Base-by-base conservation (phyloP, 1,284 basidiomycete species). In the Cerioporus squamosus region DNA sequence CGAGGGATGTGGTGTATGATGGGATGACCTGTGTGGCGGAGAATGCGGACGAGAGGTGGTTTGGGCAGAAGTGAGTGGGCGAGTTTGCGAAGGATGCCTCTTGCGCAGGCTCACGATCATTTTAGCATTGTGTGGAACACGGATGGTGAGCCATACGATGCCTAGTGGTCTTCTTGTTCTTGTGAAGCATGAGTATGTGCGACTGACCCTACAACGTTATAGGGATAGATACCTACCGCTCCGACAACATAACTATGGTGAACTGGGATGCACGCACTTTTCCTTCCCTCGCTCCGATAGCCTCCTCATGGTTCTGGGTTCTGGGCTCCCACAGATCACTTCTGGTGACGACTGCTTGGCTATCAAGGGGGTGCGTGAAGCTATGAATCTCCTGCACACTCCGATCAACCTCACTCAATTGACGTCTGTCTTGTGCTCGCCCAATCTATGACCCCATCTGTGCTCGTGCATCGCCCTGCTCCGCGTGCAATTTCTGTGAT, bases 311-410 rank as follows among this genome's bases (percentile, higher is more conserved):
- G 14, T 36, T 15, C n/a, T n/a, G n/a, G 14, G 14, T 10, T 10
- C 33, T 10, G 33, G 20, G 43, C 26, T 36, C 14, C 15, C 40
- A n/a, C 51, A 75, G 74, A 70, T 86, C 26, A 86, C 83, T 22
- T 81, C 79, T 53, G 85, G 87, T 12, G 87, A 88, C 66, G 86
- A 88, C 68, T 87, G 85, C 63, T 70, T 88, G n/a, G 85, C 85
- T 5, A 81, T 87, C 72, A 88, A 87, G 72, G 83, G 84, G 9
- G 83, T 85, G 65, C 47, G 80, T 71, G 33, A 36, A 14, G 8
- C 23, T 44, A 22, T 17, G 51, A 18, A 38, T 38, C 49, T 20
- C n/a, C 12, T 29, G 26, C 26, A 29, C 26, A 9, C 5, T 6
- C 26, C 26, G 6, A 29, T 29, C 26, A 29, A 9, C 26, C 26